Percentiles rank a stretch among this genome's conserved stretches.
These are phyloP conservation scores for Boletus rubropictus DNA, from an alignment of 768 basidiomycete genomes.

Conservation along the genomic window DNA sequence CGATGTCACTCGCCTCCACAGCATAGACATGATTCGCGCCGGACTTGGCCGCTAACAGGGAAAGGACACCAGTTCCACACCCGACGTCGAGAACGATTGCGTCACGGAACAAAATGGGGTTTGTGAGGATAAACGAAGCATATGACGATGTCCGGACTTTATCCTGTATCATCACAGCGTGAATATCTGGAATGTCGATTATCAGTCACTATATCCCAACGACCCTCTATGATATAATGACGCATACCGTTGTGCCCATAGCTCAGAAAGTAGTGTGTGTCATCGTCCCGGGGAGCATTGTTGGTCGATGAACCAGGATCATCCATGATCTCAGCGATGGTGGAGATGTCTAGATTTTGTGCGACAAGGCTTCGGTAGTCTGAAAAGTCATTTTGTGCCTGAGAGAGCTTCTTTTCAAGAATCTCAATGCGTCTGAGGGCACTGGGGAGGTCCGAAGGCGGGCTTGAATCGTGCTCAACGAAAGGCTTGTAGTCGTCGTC, in stretches of 20 bases:
- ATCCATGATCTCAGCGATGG: conserved; percentile 38
- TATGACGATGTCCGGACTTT: conserved; percentile 91
- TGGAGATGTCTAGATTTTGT: conserved; percentile 44
- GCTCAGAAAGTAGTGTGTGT: conserved; percentile 89
- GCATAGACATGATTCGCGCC: conserved; percentile 90
- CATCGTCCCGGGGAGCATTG: conserved; percentile 60
- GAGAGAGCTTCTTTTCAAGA: conserved; percentile 58
- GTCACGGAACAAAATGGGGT: conserved; percentile 73
- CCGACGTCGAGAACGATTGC: conserved; percentile 92
- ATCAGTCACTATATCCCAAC: not conserved
- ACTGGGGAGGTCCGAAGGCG: conserved; percentile 27
- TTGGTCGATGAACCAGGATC: conserved; percentile 28
- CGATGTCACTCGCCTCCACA: conserved; percentile 85
- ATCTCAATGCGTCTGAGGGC: conserved; percentile 45
- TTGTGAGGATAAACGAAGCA: conserved; percentile 83
- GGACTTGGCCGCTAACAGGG: conserved; percentile 81
- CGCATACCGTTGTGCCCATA: conserved; percentile 78
- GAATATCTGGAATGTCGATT: conserved; percentile 58
- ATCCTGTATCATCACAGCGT: conserved; percentile 95
- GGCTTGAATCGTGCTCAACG: conserved; percentile 1
- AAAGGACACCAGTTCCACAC: conserved; percentile 91
- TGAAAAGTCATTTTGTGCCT: conserved; percentile 51
- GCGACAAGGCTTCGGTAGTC: conserved; percentile 59
- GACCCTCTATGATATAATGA: not conserved
- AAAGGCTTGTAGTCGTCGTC: conserved; percentile 40